Base-by-base conservation (phyloP, 345 rosid species). In the Viola odorata region DNA sequence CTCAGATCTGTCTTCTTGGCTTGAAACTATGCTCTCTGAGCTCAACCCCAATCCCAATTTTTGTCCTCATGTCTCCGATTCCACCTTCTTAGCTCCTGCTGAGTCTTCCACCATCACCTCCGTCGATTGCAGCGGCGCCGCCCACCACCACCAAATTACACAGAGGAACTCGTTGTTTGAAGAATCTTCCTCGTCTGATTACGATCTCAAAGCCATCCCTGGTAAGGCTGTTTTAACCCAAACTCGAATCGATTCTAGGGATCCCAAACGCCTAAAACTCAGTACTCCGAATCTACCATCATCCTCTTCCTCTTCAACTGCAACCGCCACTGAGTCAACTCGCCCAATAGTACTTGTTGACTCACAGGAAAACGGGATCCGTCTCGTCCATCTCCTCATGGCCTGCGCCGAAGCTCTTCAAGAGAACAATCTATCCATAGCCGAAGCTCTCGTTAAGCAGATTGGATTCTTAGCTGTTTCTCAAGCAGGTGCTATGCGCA, bases 381-480 rank as follows among this genome's bases (percentile, higher is more conserved):
- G 92, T 4, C 71, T 90, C 11, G 95, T 87, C 53, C 97, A 90
- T 61, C 78, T 85, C 38, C 60, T 90, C 15, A 65, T 90, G 85
- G 95, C 97, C 8, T 84, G 95, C 51, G 97, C 95, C 0, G 90
- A 87, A 53, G 95, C 95, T 1, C 76, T 87, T 6, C 97, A 90
- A 47, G 80, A 73, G 4, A 70, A 68, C 61, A 80, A 82, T 39
- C 56, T 85, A 7, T 60, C 23, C 15, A 12, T 87, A 3, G 95
- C 88, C 1, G 88, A 87, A 45, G 91, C 85, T 0, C 73, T 85
- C 0, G 89, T 89, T n/a, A 86, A 89, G 55, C 84, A 83, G 41
- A 77, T 86, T 62, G 84, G 94, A 0, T 71, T 56, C 57, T 60
- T 86, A 6, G 91, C 91, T 3, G 54, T 65, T 1, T 78, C 91